Percentiles rank a stretch among this genome's conserved stretches.
Evolutionary conservation across 257 asterid species (phyloP).

Genomic region (Solanum neorickii): DNA sequence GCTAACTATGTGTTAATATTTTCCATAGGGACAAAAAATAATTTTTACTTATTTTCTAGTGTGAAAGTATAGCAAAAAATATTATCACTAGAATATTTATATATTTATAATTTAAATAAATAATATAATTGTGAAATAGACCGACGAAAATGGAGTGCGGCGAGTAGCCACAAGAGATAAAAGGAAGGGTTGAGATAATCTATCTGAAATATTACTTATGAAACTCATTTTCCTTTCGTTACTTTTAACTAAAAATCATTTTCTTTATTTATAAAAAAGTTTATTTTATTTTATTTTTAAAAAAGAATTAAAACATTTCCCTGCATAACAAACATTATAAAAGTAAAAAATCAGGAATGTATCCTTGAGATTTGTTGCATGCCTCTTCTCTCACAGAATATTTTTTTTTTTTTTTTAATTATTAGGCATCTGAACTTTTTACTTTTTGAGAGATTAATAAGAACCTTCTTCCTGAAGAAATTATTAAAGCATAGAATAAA

Average conservation of each 20-base stretch:
- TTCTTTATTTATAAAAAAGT: not conserved
- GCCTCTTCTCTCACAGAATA: not conserved
- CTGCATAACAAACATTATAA: not conserved
- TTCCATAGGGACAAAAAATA: not conserved
- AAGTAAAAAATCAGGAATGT: not conserved
- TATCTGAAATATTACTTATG: fast-evolving
- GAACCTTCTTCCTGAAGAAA: not conserved
- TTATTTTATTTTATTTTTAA: too few species aligned
- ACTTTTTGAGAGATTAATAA: not conserved
- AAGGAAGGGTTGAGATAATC: not conserved
- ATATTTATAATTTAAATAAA: not conserved
- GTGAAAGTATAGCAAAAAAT: not conserved
- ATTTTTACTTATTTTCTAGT: not conserved
- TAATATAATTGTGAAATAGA: not conserved
- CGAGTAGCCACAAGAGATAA: not conserved
- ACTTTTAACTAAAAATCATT: too few species aligned
- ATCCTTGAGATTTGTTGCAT: not conserved
- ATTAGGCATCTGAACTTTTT: not conserved
- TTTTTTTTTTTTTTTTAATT: not conserved
- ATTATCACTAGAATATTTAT: not conserved
- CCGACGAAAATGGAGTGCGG: not conserved
- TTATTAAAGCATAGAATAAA: not conserved
- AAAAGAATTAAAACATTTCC: not conserved
- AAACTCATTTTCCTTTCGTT: not conserved
- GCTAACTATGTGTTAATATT: not conserved